Base-by-base conservation (phyloP, 257 asterid species). In the Solanum rostratum region DNA sequence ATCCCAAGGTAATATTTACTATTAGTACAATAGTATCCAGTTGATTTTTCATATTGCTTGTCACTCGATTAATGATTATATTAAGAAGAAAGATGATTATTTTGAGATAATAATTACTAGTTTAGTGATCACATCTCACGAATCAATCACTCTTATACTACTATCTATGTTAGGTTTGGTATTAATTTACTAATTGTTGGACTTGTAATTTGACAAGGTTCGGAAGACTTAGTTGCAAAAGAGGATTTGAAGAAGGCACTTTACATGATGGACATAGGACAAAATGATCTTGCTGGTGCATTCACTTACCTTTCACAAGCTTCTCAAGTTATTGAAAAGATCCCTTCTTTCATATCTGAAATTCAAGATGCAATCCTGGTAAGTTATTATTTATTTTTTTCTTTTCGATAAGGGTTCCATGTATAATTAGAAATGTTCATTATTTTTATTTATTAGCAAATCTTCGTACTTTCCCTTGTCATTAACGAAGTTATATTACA, bases 191-290 rank as follows among this genome's bases (percentile, higher is more conserved):
- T 49, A 15, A 46, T 3, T 19, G 7, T 49, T 76, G 2, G n/a
- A 76, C 41, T 74, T 50, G 24, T 45, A 63, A 79, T 84, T 43
- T 15, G 22, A 54, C 70, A 86, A 92, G 92, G 27, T 76, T 10
- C 11, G 8, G 83, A 18, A 46, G 39, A 81, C 69, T 37, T 80
- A 30, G 50, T 86, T 57, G 89, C 85, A 0, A 80, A 84, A 14
- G 82, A 89, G 12, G 92, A 84, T 30, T 89, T 90, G 79, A 41
- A 74, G 37, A 84, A 84, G 8, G 95, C 93, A 4, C 15, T 90
- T 1, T 91, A 89, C 87, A 90, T 80, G 24, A 24, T 91, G 29
- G 95, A 92, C 83, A 92, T 92, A 5, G 95, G 93, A 46, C 93
- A 91, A 30, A 92, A 92, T 84, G 94, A 92, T 83, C 80, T 91